Evolutionary conservation across 1,284 basidiomycete species (phyloP), one percentile per base, ranked within the genome.

Genomic region (Earliella scabrosa): DNA sequence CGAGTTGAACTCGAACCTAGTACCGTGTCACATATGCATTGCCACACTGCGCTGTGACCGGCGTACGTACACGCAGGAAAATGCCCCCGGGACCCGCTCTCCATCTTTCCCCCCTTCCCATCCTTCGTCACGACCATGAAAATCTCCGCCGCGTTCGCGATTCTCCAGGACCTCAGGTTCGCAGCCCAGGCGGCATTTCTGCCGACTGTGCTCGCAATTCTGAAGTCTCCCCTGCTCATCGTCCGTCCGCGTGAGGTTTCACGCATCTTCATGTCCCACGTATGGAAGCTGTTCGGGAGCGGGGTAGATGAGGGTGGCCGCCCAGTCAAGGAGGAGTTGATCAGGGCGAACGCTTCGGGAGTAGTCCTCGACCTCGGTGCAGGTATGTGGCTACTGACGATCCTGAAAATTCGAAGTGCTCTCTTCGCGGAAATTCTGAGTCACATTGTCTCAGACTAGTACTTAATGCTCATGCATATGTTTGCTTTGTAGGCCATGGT

Each of bases 341-440:
- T 90, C 45, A 76, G 77, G 0, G 73, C 75, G 0, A 70, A 86
- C 61, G 86, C 87, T 2, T 63, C 71, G 11, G 88, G 88, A 2
- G 73, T 82, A 2, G 85, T 91, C 1, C 74, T 91, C 21, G 88
- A 90, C 61, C 61, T 90, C 29, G 89, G 88, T 16, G 87, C 88
- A 69, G 88, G 87, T 85, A 56, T 55, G 71, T 64, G 38, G 23
- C 34, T 32, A 10, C 3, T 3, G 2, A 23, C 18, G 32, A 16
- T 7, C 11, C 2, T 35, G 26, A 32, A 39, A 13, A 43, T 40
- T 27, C 4, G 26, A 38, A n/a, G n/a, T n/a, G n/a, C n/a, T n/a
- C n/a, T n/a, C n/a, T n/a, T n/a, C n/a, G n/a, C n/a, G n/a, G n/a
- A n/a, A n/a, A n/a, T n/a, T n/a, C n/a, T n/a, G n/a, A n/a, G n/a